Evolutionary conservation across 352 stramenopile species (phyloP).

Genomic region (Phytopythium kandeliae): DNA sequence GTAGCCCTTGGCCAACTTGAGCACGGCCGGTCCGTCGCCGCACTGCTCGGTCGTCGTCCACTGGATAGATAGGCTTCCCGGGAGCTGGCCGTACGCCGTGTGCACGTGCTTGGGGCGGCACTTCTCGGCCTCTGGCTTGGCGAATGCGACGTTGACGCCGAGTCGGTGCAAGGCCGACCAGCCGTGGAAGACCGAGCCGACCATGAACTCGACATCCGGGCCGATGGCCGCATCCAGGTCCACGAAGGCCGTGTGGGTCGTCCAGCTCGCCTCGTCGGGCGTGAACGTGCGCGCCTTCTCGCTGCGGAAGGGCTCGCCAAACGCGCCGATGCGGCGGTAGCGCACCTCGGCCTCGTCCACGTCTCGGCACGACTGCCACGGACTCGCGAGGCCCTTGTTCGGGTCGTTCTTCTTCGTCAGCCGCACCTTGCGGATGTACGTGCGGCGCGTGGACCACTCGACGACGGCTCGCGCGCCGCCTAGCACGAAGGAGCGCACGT

Average conservation of each 20-base stretch:
- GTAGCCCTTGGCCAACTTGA: slow-evolving; percentile 61
- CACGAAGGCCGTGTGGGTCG: slow-evolving; percentile 62
- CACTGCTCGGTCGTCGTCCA: slow-evolving; percentile 74
- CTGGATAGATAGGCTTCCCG: slow-evolving; percentile 64
- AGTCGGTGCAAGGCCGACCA: slow-evolving; percentile 67
- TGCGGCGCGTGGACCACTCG: slow-evolving; percentile 67
- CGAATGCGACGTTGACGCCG: slow-evolving; percentile 40
- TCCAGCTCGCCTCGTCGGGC: slow-evolving; percentile 44
- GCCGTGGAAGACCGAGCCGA: slow-evolving; percentile 72
- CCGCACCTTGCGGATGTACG: slow-evolving; percentile 62
- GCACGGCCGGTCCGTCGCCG: slow-evolving; percentile 26
- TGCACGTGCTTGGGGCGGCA: slow-evolving; percentile 80
- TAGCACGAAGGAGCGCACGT: slow-evolving; percentile 68
- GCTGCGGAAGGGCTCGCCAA: slow-evolving; percentile 26
- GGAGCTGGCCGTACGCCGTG: slow-evolving; percentile 58
- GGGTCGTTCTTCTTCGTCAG: slow-evolving; percentile 34
- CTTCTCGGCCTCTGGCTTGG: slow-evolving; percentile 29
- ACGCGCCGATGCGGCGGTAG: slow-evolving; percentile 34
- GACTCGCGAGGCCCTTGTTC: slow-evolving; percentile 21
- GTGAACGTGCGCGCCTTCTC: slow-evolving; percentile 54
- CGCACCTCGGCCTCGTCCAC: slow-evolving; percentile 53
- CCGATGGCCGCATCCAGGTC: slow-evolving; percentile 18
- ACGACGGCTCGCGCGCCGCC: slow-evolving; percentile 38
- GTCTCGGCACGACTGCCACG: slow-evolving; percentile 69
- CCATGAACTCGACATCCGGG: slow-evolving; percentile 55